Evolutionary conservation across 345 rosid genomes (phyloP).

Genomic region (Populus euphratica): DNA sequence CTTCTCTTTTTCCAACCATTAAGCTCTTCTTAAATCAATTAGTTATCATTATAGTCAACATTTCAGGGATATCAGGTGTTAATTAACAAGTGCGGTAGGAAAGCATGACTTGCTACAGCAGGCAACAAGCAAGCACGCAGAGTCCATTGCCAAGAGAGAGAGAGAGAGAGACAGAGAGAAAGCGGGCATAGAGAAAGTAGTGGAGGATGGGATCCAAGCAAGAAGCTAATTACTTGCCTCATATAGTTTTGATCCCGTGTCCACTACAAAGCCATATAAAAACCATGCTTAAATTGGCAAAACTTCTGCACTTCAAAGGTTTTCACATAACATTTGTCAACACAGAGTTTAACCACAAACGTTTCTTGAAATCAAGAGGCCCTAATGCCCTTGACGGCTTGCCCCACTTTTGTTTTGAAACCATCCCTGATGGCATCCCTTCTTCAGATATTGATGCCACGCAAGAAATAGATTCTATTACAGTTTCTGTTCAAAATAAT

Average conservation of each 20-base stretch:
- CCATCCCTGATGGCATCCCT: not conserved
- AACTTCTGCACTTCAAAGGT: not conserved
- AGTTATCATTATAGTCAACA: too few species aligned
- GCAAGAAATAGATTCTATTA: constrained; percentile 36
- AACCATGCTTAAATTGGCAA: not conserved
- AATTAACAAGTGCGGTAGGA: too few species aligned
- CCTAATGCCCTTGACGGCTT: not conserved
- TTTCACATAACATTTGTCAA: not conserved
- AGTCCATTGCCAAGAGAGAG: too few species aligned
- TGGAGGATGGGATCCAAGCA: not conserved
- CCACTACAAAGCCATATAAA: not conserved
- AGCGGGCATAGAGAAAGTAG: not conserved
- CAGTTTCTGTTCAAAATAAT: constrained; percentile 18
- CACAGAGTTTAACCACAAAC: not conserved
- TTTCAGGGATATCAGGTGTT: too few species aligned
- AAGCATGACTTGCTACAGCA: too few species aligned
- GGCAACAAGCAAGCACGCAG: too few species aligned
- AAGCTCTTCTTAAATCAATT: too few species aligned
- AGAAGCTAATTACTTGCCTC: not conserved
- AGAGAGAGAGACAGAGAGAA: too few species aligned
- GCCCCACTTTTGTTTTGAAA: not conserved
- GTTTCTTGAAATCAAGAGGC: not conserved
- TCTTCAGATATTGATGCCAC: constrained; percentile 19
- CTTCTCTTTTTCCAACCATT: too few species aligned
- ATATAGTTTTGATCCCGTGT: not conserved